Evolutionary conservation across 345 rosid genomes (phyloP), one percentile per base, ranked within the genome.

Genomic region (Dovyalis caffra): DNA sequence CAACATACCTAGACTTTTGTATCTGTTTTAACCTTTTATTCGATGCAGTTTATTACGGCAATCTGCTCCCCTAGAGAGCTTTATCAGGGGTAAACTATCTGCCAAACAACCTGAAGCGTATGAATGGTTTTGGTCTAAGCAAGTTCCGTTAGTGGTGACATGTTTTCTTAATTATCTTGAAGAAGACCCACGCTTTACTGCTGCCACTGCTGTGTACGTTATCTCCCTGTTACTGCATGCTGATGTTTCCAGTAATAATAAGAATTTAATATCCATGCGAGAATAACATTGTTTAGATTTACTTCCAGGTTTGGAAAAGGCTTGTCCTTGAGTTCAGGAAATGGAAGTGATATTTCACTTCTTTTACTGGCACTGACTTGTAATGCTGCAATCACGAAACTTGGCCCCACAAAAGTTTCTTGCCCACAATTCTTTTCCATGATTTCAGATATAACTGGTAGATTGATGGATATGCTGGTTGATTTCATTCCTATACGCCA

Each of bases 401-500:
- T 95, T 74, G 99, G 99, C 67, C 87, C 90, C 0, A 78, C 98
- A 69, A 93, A 95, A 84, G 76, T 93, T 80, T 95, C 90, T 20
- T 90, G 97, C 83, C 75, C 84, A 2, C 86, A 88, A 75, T 93
- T 95, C 77, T 89, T 81, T 77, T 86, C 96, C 73, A 78, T 83
- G 84, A 82, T 85, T 77, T 87, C 95, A 56, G 99, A 95, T 69
- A 82, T 86, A 64, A 84, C 90, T 75, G 95, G 98, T 78, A 84
- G 88, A 85, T 80, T 90, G 84, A 91, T 95, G 98, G 98, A 91
- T 57, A 91, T 86, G 87, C 83, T 91, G 83, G 93, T 88, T 80
- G 92, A 91, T 85, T 79, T 86, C 53, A 71, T 90, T 85, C 91
- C 96, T n/a, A 77, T 93, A 66, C 80, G 81, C 74, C 89, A 85